Percentiles rank a stretch among this genome's conserved stretches.
phyloP scores from a whole-genome alignment of 169 alveolate genomes.

The Eimeria acervulina region DNA sequence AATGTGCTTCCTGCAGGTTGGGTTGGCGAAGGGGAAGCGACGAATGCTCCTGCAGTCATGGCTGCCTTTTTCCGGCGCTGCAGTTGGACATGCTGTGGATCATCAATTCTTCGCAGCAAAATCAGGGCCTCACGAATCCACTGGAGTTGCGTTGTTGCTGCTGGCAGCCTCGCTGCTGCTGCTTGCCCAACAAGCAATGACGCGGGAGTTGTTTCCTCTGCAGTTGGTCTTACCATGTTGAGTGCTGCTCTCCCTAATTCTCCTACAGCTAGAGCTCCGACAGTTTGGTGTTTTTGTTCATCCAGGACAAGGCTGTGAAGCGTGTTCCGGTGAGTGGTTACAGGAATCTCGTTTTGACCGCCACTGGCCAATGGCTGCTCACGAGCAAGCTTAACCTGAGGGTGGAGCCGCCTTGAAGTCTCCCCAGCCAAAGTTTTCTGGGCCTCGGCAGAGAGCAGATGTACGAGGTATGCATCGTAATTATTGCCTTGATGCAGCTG shows the following conservation, averaged over 20 bases:
- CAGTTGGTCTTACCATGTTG: not conserved
- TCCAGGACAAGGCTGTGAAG: not conserved
- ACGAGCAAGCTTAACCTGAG: not conserved
- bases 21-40: slow-evolving; percentile 23
- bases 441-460: slow-evolving; percentile 42
- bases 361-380: not conserved
- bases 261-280: not conserved
- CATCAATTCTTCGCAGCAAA: slow-evolving; percentile 62
- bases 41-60: slow-evolving; percentile 16
- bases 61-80: slow-evolving; percentile 76
- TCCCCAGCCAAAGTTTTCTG: not conserved
- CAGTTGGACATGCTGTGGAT: slow-evolving; percentile 68
- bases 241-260: not conserved
- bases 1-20: slow-evolving; percentile 28
- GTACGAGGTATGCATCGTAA: slow-evolving; percentile 45
- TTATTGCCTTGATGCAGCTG: slow-evolving; percentile 20
- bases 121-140: slow-evolving; percentile 79
- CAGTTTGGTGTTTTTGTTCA: not conserved
- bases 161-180: slow-evolving; percentile 15
- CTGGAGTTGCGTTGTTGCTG: slow-evolving; percentile 40
- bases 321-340: not conserved
- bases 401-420: not conserved
- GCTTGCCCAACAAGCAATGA: not conserved
- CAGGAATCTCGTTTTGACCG: not conserved
- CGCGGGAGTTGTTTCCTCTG: slow-evolving; percentile 34